Conservation (phyloP, 208 protist genomes). For the Leptomonas pyrrhocoris region DNA sequence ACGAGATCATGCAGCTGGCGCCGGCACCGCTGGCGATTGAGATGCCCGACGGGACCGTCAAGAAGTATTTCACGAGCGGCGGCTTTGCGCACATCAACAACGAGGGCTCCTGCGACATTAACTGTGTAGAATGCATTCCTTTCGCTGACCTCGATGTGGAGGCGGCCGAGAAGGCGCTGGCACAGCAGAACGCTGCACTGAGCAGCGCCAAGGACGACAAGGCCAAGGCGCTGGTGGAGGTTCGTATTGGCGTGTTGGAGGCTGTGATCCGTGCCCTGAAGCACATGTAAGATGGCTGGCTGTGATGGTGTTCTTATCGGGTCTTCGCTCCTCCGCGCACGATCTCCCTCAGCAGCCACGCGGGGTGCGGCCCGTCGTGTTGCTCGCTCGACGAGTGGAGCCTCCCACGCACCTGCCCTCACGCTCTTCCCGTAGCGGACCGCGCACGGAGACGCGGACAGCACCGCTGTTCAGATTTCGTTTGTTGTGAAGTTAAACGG, state of each 20-base stretch:
- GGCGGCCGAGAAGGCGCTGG: slow-evolving; percentile 82
- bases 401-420: too few species aligned
- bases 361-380: background rate
- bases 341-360: background rate
- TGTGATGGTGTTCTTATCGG: background rate
- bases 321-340: background rate
- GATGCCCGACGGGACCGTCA: slow-evolving; percentile 68
- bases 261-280: slow-evolving; percentile 68
- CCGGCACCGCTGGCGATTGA: slow-evolving; percentile 80
- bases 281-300: slow-evolving; percentile 25
- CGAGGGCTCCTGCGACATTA: slow-evolving; percentile 91
- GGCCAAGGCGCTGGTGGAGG: slow-evolving; percentile 79
- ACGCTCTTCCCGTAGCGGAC: too few species aligned
- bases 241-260: slow-evolving; percentile 83
- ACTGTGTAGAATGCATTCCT: slow-evolving; percentile 89
- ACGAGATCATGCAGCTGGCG: slow-evolving; percentile 84
- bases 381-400: too few species aligned
- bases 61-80: slow-evolving; percentile 88
- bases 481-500: background rate
- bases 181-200: slow-evolving; percentile 65
- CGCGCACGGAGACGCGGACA: background rate
- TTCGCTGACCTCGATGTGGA: slow-evolving; percentile 79
- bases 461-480: background rate
- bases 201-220: slow-evolving; percentile 79
- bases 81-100: slow-evolving; percentile 93